Percentiles rank a stretch among this genome's conserved stretches.
Evolutionary conservation across 108 stramenopile species (phyloP).

Genomic region (Chaetoceros muelleri): DNA sequence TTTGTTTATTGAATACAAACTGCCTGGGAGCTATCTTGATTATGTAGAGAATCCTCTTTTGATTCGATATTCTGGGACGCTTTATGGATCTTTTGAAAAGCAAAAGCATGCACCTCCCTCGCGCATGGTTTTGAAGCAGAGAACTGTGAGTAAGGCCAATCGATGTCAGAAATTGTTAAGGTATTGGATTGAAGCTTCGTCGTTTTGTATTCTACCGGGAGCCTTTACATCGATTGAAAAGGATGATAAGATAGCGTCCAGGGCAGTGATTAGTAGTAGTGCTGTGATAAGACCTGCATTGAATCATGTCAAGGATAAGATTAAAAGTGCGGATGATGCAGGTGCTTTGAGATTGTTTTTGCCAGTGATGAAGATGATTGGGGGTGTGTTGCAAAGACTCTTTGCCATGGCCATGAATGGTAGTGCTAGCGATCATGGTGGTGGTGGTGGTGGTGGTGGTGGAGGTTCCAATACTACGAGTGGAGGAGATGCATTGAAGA

Average conservation of each 20-base stretch:
- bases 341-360: slow-evolving; percentile 62
- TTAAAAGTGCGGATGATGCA: slow-evolving; percentile 69
- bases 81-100: not conserved
- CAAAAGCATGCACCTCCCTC: slow-evolving; percentile 12
- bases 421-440: slow-evolving; percentile 8
- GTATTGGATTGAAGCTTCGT: slow-evolving; percentile 67
- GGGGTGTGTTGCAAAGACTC: slow-evolving; percentile 42
- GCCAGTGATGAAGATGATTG: slow-evolving; percentile 83
- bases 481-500: slow-evolving; percentile 47
- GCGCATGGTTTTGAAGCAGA: slow-evolving; percentile 33
- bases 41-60: not conserved
- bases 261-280: slow-evolving; percentile 63
- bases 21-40: slow-evolving; percentile 68
- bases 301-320: slow-evolving; percentile 59
- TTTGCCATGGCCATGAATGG: slow-evolving; percentile 1
- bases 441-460: slow-evolving; percentile 4
- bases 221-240: slow-evolving; percentile 46
- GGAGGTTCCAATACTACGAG: slow-evolving; percentile 1
- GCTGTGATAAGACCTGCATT: slow-evolving; percentile 62
- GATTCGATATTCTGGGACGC: not conserved
- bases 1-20: slow-evolving; percentile 54
- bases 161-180: slow-evolving; percentile 57
- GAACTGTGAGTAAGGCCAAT: slow-evolving; percentile 27
- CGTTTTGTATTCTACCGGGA: slow-evolving; percentile 51
- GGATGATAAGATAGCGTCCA: slow-evolving; percentile 46